Conservation (phyloP, 768 basidiomycete genomes). For the Cyclocybe aegerita region DNA sequence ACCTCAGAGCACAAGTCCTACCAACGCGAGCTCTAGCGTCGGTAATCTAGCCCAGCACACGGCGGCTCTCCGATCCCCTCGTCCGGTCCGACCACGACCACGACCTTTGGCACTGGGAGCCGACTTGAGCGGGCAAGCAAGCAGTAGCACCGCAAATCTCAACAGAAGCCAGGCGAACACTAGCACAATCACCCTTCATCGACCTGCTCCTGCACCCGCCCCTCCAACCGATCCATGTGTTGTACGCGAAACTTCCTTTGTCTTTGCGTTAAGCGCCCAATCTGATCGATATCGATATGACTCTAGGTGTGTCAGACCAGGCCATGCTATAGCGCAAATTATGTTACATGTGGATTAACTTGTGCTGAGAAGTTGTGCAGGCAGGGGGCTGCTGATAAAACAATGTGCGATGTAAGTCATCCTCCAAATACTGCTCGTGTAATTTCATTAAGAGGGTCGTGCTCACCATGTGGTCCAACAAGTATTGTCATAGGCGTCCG, state of each 20-base stretch:
- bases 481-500: conserved; percentile 12
- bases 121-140: too few species aligned
- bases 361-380: conserved; percentile 13
- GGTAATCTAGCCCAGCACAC: too few species aligned
- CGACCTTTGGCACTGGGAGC: too few species aligned
- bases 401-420: conserved; percentile 14
- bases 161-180: too few species aligned
- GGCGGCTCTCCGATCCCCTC: too few species aligned
- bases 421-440: not conserved
- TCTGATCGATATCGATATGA: not conserved
- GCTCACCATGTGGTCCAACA: not conserved
- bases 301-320: conserved; percentile 19
- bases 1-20: too few species aligned
- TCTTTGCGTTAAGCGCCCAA: not conserved
- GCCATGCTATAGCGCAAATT: conserved; percentile 7
- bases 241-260: too few species aligned
- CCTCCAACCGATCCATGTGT: too few species aligned
- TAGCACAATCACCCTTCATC: not conserved
- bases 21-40: too few species aligned
- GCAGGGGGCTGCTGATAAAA: conserved; percentile 7
- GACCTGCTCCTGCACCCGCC: too few species aligned
- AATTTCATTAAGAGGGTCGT: not conserved
- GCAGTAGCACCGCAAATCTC: too few species aligned
- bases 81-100: too few species aligned
- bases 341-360: conserved; percentile 11